These are phyloP conservation scores for Diaporthe sp. DNA, from an alignment of 2,329 filamentous ascomycete species.

Conservation along the genomic window DNA sequence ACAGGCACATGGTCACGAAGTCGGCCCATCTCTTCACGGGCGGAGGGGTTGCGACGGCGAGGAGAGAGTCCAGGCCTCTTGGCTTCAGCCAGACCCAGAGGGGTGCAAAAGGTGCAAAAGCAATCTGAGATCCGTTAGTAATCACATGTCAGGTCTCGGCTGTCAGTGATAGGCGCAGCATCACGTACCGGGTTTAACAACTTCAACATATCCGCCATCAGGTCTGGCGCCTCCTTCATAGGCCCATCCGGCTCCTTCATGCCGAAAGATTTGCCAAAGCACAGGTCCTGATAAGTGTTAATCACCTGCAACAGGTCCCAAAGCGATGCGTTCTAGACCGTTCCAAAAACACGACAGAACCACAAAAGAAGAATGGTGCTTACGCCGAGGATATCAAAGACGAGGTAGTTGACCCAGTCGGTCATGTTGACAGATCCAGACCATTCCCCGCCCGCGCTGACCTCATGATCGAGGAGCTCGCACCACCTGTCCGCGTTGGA, in stretches of 20 bases:
- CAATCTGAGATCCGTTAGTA: conserved; percentile 35
- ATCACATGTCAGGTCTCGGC: neutral
- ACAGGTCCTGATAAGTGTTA: conserved; percentile 31
- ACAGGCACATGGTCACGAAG: conserved; percentile 39
- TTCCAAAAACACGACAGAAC: no score
- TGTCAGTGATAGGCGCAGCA: neutral
- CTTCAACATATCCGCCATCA: conserved; percentile 34
- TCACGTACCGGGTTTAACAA: conserved; percentile 36
- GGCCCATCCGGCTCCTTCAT: conserved; percentile 36
- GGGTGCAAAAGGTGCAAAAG: conserved; percentile 37
- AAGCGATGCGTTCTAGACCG: no score
- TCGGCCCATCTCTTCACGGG: conserved; percentile 37
- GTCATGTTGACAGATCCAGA: conserved; percentile 22
- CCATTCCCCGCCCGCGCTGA: conserved; percentile 33
- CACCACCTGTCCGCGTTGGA: conserved; percentile 33
- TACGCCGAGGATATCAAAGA: conserved; percentile 32
- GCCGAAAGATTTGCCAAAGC: conserved; percentile 36
- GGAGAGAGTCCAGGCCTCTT: conserved; percentile 38
- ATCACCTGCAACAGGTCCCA: no score
- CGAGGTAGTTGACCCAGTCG: conserved; percentile 31
- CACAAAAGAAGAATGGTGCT: no score
- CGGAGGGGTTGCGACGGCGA: conserved; percentile 37
- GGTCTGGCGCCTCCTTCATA: conserved; percentile 21
- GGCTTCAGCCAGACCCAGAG: conserved; percentile 41
- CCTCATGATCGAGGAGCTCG: conserved; percentile 23